phyloP scores from a whole-genome alignment of 257 asterid genomes.

The Ehretia macrophylla region DNA sequence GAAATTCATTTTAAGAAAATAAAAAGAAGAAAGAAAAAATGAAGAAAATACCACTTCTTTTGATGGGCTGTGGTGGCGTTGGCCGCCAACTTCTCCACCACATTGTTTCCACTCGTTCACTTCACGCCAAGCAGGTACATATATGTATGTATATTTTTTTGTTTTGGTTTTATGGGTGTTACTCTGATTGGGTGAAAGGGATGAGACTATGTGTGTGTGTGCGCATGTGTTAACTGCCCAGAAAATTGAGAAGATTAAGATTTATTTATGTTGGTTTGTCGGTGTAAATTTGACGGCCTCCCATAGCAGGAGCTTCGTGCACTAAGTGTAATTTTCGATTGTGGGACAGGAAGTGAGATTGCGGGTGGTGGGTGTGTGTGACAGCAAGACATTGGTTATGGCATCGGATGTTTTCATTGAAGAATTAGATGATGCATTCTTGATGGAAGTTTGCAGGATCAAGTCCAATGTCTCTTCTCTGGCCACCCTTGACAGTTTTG shows the following conservation, averaged over 20 bases:
- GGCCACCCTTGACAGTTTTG: constrained; percentile 38
- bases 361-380: constrained; percentile 83
- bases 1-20: no score
- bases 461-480: constrained; percentile 67
- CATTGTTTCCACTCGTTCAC: constrained; percentile 67
- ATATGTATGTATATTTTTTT: neutral
- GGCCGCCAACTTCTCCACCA: constrained; percentile 90
- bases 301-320: neutral
- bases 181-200: no score
- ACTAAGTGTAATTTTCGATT: constrained; percentile 6
- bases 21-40: constrained; percentile 14
- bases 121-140: constrained; percentile 62
- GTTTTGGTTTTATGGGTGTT: no score
- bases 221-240: neutral
- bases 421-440: constrained; percentile 61
- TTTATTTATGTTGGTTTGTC: neutral
- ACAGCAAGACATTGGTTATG: constrained; percentile 62
- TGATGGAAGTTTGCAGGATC: constrained; percentile 49
- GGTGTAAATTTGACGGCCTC: neutral
- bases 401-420: constrained; percentile 43
- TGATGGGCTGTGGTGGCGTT: constrained; percentile 94
- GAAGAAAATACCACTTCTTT: constrained; percentile 52
- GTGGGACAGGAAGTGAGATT: constrained; percentile 55
- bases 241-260: neutral
- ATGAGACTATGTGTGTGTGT: no score